phyloP scores from a whole-genome alignment of 2,329 filamentous ascomycete genomes.

The Peltaster fructicola region DNA sequence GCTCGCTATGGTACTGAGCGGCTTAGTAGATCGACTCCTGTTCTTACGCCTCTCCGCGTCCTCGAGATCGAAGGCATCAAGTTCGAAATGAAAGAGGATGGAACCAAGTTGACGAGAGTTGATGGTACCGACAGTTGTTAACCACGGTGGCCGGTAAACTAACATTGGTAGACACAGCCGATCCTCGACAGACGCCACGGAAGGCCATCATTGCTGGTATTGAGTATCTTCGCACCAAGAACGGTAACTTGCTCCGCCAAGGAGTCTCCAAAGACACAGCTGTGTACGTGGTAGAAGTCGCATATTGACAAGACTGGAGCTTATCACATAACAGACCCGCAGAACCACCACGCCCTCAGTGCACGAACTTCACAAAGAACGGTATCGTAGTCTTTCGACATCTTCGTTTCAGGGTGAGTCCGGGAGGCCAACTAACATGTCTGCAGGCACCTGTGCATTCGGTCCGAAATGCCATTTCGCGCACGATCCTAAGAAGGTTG shows the following conservation, averaged over 20 bases:
- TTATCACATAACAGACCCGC: conserved; percentile 5
- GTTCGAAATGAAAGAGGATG: conserved; percentile 56
- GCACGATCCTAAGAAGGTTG: conserved; percentile 74
- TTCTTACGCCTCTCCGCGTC: too few species aligned
- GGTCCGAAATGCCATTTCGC: conserved; percentile 63
- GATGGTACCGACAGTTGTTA: conserved; percentile 47
- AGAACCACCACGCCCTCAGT: conserved; percentile 10
- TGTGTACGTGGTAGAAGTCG: conserved; percentile 7
- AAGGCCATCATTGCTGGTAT: conserved; percentile 56
- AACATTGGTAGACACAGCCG: conserved; percentile 9
- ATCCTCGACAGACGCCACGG: conserved; percentile 47
- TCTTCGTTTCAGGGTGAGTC: too few species aligned
- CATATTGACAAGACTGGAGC: neutral
- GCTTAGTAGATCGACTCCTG: too few species aligned
- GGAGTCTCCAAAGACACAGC: conserved; percentile 4
- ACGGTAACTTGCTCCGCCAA: conserved; percentile 61
- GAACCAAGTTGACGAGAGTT: conserved; percentile 64
- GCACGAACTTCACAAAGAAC: conserved; percentile 18
- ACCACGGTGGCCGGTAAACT: conserved; percentile 4
- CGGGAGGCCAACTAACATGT: conserved; percentile 11
- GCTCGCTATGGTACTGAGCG: too few species aligned
- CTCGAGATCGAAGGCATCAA: conserved; percentile 54
- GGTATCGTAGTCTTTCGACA: conserved; percentile 13
- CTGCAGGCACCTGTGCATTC: conserved; percentile 63
- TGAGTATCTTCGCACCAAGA: conserved; percentile 69